Evolutionary conservation across 2,329 filamentous ascomycete genomes (phyloP), one percentile per base, ranked within the genome.

Genomic region (Stachybotrys chartarum): DNA sequence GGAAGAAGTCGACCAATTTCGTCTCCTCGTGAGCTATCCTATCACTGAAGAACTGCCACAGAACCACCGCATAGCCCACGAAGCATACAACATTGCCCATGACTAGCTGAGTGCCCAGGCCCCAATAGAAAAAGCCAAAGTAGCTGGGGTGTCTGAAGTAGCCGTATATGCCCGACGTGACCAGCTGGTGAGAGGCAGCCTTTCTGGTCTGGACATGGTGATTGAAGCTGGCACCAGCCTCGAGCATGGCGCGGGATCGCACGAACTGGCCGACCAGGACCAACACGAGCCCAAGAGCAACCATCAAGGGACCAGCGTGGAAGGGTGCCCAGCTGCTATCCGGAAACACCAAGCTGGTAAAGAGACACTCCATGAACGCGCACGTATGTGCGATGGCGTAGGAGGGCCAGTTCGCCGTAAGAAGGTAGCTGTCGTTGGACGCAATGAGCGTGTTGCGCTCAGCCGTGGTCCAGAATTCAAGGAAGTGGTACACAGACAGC

Each of bases 91-190:
- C 73, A 72, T 99, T 99, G 17, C 93, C 93, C 60, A 97, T 78
- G 54, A 96, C 84, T 48, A 97, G 67, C 77, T 99, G 94, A 12
- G 92, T 96, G 6, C 94, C 94, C n/a, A 97, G 67, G 0, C 90
- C 91, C 93, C 93, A 99, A 85, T 91, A 97, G 72, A 96, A 99
- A 76, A 97, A 99, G 4, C 93, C 94, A 75, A 97, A 97, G 73
- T 99, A 99, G 57, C 88, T 88, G 12, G 94, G 94, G 71, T 99
- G 94, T 30, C 94, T 78, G 53, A 95, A 75, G 49, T 81, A 70
- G 7, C 76, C 75, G 70, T 97, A 99, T 39, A 97, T 75, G 1
- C 94, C 94, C 31, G 77, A 77, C 0, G 88, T 96, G 3, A 99
- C 89, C n/a, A 99, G 80, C 50, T 78, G 78, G 70, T 99, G 94